Percentiles rank a stretch among this genome's conserved stretches.
phyloP scores from a whole-genome alignment of 257 asterid species.

The Gynochthodes officinalis region DNA sequence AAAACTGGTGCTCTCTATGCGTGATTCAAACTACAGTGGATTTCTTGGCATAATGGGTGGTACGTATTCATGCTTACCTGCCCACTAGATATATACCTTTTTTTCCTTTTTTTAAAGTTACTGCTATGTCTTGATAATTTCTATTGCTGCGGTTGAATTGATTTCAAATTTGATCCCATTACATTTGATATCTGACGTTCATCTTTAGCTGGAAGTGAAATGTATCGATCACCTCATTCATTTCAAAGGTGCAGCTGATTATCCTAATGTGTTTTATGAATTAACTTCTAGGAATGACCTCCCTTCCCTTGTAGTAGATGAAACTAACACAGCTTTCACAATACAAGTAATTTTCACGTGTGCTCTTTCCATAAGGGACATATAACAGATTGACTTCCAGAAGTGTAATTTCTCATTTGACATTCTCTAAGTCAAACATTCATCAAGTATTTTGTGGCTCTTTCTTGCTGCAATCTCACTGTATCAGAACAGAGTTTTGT shows the following conservation, averaged over 20 bases:
- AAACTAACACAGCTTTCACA: neutral
- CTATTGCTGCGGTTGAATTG: too few species aligned
- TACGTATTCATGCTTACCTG: conserved; percentile 13
- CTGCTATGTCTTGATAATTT: too few species aligned
- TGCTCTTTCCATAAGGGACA: neutral
- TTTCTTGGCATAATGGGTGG: conserved; percentile 79
- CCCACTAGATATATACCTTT: too few species aligned
- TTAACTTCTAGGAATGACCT: neutral
- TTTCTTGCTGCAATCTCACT: neutral
- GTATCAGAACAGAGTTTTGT: neutral
- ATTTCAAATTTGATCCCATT: too few species aligned
- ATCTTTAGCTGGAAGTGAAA: neutral
- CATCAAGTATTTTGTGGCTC: neutral
- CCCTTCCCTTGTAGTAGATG: neutral
- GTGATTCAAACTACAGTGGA: conserved; percentile 67
- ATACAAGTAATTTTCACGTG: neutral
- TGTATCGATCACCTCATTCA: neutral
- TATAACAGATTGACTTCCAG: neutral
- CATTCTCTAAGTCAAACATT: neutral
- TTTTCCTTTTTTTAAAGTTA: too few species aligned
- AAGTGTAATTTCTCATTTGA: neutral
- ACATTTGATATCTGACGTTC: neutral
- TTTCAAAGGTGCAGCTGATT: neutral
- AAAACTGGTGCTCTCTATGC: conserved; percentile 43
- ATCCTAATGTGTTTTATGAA: neutral